Conservation (phyloP, 192 early-diverging fungal genomes). For the Entomortierella parvispora region DNA sequence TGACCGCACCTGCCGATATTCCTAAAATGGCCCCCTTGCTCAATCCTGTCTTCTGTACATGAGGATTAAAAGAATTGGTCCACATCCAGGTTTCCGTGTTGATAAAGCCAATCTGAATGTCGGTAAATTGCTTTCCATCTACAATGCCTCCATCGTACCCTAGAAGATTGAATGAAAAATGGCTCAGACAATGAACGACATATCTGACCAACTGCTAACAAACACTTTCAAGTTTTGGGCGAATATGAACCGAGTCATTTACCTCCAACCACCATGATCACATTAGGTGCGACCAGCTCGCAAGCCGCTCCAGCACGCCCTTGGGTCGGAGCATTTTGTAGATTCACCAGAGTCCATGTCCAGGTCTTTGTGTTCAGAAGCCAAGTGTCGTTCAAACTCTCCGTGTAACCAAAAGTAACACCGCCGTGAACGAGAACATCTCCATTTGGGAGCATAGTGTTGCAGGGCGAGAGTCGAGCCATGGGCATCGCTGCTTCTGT, state of each 20-base stretch:
- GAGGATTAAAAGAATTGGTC: slow-evolving; percentile 3
- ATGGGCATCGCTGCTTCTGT: background rate
- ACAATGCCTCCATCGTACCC: slow-evolving; percentile 3
- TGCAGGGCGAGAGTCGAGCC: slow-evolving; percentile 21
- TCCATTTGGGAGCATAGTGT: slow-evolving; percentile 17
- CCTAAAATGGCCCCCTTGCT: slow-evolving; percentile 14
- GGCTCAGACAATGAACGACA: too few relatives aligned
- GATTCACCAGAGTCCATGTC: background rate
- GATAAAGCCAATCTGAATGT: slow-evolving; percentile 33
- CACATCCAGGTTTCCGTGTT: slow-evolving; percentile 20
- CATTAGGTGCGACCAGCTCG: slow-evolving; percentile 5
- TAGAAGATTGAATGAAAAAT: background rate
- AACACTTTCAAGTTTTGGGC: background rate
- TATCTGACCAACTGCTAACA: too few relatives aligned
- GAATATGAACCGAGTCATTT: slow-evolving; percentile 1
- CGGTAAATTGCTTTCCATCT: slow-evolving; percentile 8
- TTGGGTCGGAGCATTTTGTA: background rate
- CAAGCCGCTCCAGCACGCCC: slow-evolving; percentile 32
- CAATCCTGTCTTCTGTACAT: too few relatives aligned
- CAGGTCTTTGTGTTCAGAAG: slow-evolving; percentile 3
- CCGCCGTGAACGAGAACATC: slow-evolving; percentile 44
- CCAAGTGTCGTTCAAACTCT: slow-evolving; percentile 26
- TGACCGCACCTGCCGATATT: slow-evolving; percentile 1
- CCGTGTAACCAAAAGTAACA: background rate
- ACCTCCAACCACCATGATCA: slow-evolving; percentile 41